Evolutionary conservation across 257 asterid species (phyloP), one percentile per base, ranked within the genome.

Genomic region (Jacaranda mimosifolia): DNA sequence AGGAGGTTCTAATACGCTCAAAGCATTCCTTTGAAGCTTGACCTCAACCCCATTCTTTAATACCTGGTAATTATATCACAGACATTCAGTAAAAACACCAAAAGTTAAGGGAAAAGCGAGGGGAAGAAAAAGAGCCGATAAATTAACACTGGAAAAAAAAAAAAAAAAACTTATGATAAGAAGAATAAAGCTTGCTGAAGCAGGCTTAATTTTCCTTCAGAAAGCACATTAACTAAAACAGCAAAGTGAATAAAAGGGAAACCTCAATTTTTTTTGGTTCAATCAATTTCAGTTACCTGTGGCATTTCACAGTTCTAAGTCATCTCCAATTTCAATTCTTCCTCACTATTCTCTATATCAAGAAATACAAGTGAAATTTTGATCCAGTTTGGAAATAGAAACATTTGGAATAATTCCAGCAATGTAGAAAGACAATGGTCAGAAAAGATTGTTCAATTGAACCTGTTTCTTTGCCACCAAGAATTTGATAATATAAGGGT

Each of bases 41-140:
- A 92, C 99, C 85, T 94, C 99, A 74, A 87, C 94, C 11, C 99
- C 99, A 81, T 94, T 94, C 85, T 91, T 94, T 88, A 94, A 77
- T 63, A 92, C 99, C 99, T 94, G 79, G 52, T 48, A 45, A 49
- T 57, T 18, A 79, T 45, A n/a, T 39, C 66, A 56, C 52, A 73
- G 8, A 48, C n/a, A 59, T 65, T 57, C 17, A 63, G 51, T 64
- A 35, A 60, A 46, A 36, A 51, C 53, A 9, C 42, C 12, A 14
- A 39, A 53, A 62, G 63, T 45, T 36, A 38, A 48, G 39, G 46
- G n/a, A 36, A 14, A 63, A 40, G 57, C 70, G 7, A 66, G 55
- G 12, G 19, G 10, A 9, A 32, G 32, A 51, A 9, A 9, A 46
- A 35, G 36, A 5, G 60, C 1, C 3, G 18, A 49, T 26, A 43